Evolutionary conservation across 768 basidiomycete genomes (phyloP), one percentile per base, ranked within the genome.

Genomic region (Termitomyces sp.): DNA sequence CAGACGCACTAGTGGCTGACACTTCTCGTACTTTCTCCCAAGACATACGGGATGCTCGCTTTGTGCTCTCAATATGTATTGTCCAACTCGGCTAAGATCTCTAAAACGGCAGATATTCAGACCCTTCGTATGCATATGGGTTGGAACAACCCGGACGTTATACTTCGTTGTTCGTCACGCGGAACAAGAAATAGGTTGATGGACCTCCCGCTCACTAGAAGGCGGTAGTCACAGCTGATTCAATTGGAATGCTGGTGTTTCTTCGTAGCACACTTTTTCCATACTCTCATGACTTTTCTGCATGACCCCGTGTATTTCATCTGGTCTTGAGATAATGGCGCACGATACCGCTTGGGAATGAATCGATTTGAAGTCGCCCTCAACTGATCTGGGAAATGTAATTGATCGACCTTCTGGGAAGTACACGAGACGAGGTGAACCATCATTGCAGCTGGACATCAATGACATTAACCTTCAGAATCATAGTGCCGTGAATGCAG

Each of bases 161-260:
- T 62, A 46, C 52, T 66, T 2, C 52, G 66, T 12, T 62, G 60
- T 51, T 61, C 67, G 14, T 45, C 56, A 11, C 63, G 47, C 34
- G 7, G 34, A 60, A 63, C 43, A 56, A 59, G 45, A 59, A 65
- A 48, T 66, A 63, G 67, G 62, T 65, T 11, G 65, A 66, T 32
- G 65, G 64, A 29, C 40, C 6, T 42, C 60, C 64, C 2, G 29
- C 43, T 15, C 42, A 64, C 34, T 68, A 65, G 65, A 49, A 54
- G 10, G 38, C 43, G 32, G 50, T 38, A 6, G 32, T 63, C 5
- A 20, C 36, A 12, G 8, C 55, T 31, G 52, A 57, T 47, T 20
- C 29, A 7, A 20, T 40, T 10, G 50, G 57, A 15, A 52, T 57
- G 29, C 37, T 43, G 6, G 38, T 60, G n/a, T 46, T 57, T 36